Conservation (phyloP, 2,329 filamentous ascomycete genomes). For the Stagonosporopsis cucurbitacearum region DNA sequence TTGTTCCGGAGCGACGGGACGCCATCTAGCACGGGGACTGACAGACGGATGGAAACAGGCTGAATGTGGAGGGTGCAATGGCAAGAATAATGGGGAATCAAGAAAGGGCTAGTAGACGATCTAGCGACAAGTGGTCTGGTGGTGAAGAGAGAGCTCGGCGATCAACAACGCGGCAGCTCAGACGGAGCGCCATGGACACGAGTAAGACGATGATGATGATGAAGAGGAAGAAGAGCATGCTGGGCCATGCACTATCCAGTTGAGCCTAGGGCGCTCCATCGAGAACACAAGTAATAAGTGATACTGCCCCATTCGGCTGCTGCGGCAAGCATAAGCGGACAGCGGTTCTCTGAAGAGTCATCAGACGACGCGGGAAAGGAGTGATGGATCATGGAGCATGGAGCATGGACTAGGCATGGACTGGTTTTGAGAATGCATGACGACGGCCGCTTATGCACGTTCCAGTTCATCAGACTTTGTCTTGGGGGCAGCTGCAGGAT, state of each 20-base stretch:
- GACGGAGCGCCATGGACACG: slow-evolving; percentile 31
- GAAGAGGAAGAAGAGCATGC: too few species aligned
- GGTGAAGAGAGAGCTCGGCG: slow-evolving; percentile 32
- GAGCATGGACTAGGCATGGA: too few species aligned
- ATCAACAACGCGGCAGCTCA: slow-evolving; percentile 28
- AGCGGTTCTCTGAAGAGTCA: slow-evolving; percentile 12
- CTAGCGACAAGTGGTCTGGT: slow-evolving; percentile 22
- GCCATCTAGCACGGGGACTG: slow-evolving; percentile 21
- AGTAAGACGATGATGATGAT: slow-evolving; percentile 18
- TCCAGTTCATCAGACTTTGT: slow-evolving; percentile 22
- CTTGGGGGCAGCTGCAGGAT: slow-evolving; percentile 32
- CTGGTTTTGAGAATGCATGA: slow-evolving; percentile 45
- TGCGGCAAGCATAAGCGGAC: slow-evolving; percentile 44
- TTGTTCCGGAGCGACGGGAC: slow-evolving; percentile 35
- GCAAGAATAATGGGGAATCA: too few species aligned
- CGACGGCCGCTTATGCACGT: slow-evolving; percentile 47
- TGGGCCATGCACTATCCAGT: slow-evolving; percentile 7
- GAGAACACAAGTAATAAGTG: slow-evolving; percentile 34
- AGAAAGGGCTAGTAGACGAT: slow-evolving; percentile 23
- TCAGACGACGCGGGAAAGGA: slow-evolving; percentile 19
- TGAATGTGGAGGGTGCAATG: slow-evolving; percentile 9
- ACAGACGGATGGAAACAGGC: slow-evolving; percentile 7
- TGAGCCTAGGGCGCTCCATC: slow-evolving; percentile 22
- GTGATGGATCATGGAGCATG: slow-evolving; percentile 18
- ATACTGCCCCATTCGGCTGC: slow-evolving; percentile 43